phyloP scores from a whole-genome alignment of 768 basidiomycete genomes.

The Obba rivulosa region DNA sequence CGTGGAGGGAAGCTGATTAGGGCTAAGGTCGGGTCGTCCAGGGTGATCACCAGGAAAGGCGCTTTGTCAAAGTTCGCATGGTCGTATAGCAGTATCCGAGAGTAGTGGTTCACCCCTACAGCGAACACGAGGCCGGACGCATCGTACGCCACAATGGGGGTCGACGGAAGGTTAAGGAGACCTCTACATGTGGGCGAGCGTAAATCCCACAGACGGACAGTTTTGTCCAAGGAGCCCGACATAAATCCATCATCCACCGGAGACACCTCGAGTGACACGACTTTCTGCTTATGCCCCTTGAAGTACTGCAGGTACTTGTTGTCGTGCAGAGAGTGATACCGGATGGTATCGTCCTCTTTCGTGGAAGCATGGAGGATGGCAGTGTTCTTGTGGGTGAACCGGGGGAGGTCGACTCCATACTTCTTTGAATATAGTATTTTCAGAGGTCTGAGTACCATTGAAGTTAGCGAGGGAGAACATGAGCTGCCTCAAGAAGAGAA shows the following conservation, averaged over 20 bases:
- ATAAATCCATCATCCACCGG: slow-evolving; percentile 95
- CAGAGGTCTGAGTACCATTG: slow-evolving; percentile 43
- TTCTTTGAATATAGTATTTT: slow-evolving; percentile 90
- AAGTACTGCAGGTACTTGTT: slow-evolving; percentile 97
- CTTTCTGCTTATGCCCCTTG: slow-evolving; percentile 86
- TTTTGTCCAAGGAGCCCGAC: slow-evolving; percentile 90
- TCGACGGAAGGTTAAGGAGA: slow-evolving; percentile 64
- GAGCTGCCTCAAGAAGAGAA: slow-evolving; percentile 23
- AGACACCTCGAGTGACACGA: slow-evolving; percentile 86
- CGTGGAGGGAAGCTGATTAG: slow-evolving; percentile 82
- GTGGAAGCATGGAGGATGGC: slow-evolving; percentile 89
- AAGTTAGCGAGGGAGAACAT: slow-evolving; percentile 21
- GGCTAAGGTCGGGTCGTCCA: slow-evolving; percentile 75
- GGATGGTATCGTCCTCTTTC: slow-evolving; percentile 90
- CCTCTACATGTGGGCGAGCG: slow-evolving; percentile 76
- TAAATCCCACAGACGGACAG: slow-evolving; percentile 94
- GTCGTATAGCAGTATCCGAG: slow-evolving; percentile 82
- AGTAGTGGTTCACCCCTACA: slow-evolving; percentile 77
- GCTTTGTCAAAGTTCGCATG: slow-evolving; percentile 84
- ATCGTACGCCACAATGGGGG: slow-evolving; percentile 83
- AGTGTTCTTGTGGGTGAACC: slow-evolving; percentile 89
- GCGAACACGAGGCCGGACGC: slow-evolving; percentile 79
- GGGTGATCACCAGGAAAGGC: slow-evolving; percentile 78
- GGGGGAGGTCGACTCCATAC: slow-evolving; percentile 91
- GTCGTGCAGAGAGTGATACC: slow-evolving; percentile 93